Evolutionary conservation across 2,329 filamentous ascomycete genomes (phyloP).

Genomic region (Fusarium marasasianum): DNA sequence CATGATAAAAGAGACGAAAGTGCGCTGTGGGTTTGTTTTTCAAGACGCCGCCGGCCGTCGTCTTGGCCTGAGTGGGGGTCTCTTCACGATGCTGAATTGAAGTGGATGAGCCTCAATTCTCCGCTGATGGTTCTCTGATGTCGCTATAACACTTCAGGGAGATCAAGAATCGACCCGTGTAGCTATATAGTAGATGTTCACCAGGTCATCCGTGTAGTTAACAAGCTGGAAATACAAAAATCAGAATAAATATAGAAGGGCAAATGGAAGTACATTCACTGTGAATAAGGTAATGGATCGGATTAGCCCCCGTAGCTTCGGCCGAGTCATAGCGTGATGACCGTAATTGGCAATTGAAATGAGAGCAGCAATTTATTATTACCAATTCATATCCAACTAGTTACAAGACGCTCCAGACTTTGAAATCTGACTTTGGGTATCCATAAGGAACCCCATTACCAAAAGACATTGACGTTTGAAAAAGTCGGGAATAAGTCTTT

Average conservation of each 20-base stretch:
- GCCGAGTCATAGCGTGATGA: neutral
- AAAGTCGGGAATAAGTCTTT: neutral
- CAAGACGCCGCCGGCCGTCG: neutral
- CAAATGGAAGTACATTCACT: neutral
- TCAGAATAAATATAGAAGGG: no score
- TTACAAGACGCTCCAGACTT: neutral
- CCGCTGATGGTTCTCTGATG: neutral
- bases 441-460: neutral
- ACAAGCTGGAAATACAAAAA: neutral
- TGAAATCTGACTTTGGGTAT: neutral
- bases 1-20: slow-evolving; percentile 27
- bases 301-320: neutral
- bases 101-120: neutral
- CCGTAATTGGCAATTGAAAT: neutral
- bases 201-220: neutral
- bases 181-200: neutral
- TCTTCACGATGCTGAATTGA: neutral
- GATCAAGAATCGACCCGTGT: neutral
- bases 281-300: neutral
- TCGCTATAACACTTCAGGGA: neutral
- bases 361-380: neutral
- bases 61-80: neutral
- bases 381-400: neutral
- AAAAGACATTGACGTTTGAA: neutral
- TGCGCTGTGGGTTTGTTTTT: slow-evolving; percentile 1